Conservation (phyloP, 805 yeast genomes). For the Komagataella ulmi region DNA sequence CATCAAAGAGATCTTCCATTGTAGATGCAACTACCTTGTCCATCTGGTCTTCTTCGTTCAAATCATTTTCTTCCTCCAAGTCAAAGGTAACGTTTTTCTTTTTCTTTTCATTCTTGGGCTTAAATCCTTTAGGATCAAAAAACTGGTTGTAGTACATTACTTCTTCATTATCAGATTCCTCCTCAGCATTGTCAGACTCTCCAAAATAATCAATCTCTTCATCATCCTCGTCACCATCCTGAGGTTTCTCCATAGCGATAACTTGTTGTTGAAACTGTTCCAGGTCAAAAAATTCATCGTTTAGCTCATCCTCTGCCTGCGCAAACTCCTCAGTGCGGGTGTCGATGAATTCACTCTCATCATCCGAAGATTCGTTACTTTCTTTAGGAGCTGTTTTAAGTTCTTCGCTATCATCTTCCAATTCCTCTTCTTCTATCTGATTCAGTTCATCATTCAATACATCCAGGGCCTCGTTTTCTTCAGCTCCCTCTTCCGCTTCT, state of each 20-base stretch:
- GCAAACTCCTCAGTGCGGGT: slow-evolving; percentile 8
- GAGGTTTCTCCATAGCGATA: slow-evolving; percentile 43
- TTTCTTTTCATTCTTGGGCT: slow-evolving; percentile 11
- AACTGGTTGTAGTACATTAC: slow-evolving; percentile 55
- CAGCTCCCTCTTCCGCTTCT: slow-evolving; percentile 12
- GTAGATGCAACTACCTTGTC: slow-evolving; percentile 47
- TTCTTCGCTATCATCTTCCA: slow-evolving; percentile 61
- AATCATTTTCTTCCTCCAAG: slow-evolving; percentile 4
- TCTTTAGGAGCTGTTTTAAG: slow-evolving; percentile 7
- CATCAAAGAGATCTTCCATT: slow-evolving; percentile 48
- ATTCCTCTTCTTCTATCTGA: slow-evolving; percentile 20
- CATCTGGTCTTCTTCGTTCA: slow-evolving; percentile 20
- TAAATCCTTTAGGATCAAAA: slow-evolving; percentile 25
- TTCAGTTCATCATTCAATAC: slow-evolving; percentile 5
- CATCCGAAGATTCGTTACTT: slow-evolving; percentile 6
- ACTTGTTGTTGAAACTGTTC: slow-evolving; percentile 73
- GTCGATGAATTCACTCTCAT: slow-evolving; percentile 7
- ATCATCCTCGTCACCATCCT: slow-evolving; percentile 30
- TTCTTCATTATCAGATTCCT: slow-evolving; percentile 23
- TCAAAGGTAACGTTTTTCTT: slow-evolving; percentile 1
- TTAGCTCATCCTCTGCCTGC: slow-evolving; percentile 51
- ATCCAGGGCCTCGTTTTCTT: slow-evolving; percentile 5
- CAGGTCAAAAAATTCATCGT: slow-evolving; percentile 75
- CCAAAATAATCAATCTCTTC: slow-evolving; percentile 40
- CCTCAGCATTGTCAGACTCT: slow-evolving; percentile 39